Conservation (phyloP, 495 filamentous ascomycete genomes). For the Lophiostoma macrostomum region DNA sequence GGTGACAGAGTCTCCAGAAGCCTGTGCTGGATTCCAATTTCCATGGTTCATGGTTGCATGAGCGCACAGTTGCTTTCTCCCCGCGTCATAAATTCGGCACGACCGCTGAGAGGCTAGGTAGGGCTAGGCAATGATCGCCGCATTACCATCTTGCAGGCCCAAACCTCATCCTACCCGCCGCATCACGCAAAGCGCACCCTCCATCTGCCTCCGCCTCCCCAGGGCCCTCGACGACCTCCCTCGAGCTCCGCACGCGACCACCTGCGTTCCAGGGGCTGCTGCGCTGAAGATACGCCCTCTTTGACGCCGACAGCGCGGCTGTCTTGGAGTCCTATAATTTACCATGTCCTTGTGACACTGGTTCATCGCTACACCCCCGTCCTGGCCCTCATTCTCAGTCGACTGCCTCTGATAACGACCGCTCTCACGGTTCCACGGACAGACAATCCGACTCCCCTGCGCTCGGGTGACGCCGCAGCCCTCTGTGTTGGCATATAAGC, state of each 20-base stretch:
- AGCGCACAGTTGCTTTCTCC: not conserved
- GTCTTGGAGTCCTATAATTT: conserved; percentile 22
- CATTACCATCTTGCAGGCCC: not conserved
- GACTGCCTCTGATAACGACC: conserved; percentile 4
- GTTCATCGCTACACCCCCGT: not conserved
- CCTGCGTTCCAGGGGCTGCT: not conserved
- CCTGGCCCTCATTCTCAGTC: not conserved
- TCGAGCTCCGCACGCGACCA: conserved; percentile 1
- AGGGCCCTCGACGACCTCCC: not conserved
- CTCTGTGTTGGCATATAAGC: not conserved
- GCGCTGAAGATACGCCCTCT: not conserved
- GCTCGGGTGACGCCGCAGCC: too few species aligned
- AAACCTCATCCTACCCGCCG: not conserved
- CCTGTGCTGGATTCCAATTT: too few species aligned
- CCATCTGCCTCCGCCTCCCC: conserved; percentile 1
- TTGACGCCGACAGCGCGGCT: conserved; percentile 7
- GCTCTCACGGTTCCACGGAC: not conserved
- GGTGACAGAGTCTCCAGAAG: not conserved
- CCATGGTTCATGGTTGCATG: too few species aligned
- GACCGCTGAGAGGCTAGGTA: too few species aligned
- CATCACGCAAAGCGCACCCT: not conserved
- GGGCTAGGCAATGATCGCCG: not conserved
- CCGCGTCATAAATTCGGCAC: not conserved
- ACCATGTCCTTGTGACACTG: conserved; percentile 23
- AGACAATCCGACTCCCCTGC: not conserved